Base-by-base conservation (phyloP, 352 stramenopile genomes). In the Globisporangium camurandrum region DNA sequence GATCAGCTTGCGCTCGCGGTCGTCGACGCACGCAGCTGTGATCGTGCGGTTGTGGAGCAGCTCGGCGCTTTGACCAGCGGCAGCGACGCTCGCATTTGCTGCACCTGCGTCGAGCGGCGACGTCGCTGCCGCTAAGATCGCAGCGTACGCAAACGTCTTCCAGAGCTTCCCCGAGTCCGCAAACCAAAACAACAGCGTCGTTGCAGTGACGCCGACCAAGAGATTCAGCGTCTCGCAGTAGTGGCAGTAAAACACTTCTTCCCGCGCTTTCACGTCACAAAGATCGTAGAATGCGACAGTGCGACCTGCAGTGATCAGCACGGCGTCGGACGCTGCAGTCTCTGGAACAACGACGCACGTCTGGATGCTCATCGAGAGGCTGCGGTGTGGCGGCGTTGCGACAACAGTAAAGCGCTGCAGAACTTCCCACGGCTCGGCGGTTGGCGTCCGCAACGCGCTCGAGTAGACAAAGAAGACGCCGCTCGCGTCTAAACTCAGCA, bases 1-100 rank as follows among this genome's bases (percentile, higher is more conserved):
- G 31, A 95, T 71, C 19, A 93, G 51, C 51, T 95, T 93, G 1
- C 84, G 64, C 54, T 91, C 75, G 1, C 81, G 70, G 39, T 95
- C 81, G 56, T 95, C 84, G 11, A 95, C 59, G 45, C 79, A 93
- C n/a, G 75, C 71, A 1, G 78, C 71, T 0, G 79, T 87, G 30
- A 95, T 84, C 24, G 63, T 57, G 57, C 51, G 56, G 23, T 49
- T 16, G n/a, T n/a, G n/a, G n/a, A n/a, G n/a, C n/a, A n/a, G n/a
- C n/a, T n/a, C n/a, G n/a, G n/a, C n/a, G n/a, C n/a, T n/a, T n/a
- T n/a, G n/a, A n/a, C n/a, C n/a, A n/a, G n/a, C n/a, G n/a, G n/a
- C n/a, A n/a, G n/a, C n/a, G n/a, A n/a, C n/a, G n/a, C n/a, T n/a
- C n/a, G n/a, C n/a, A n/a, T n/a, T n/a, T 7, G 27, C n/a, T 9